Evolutionary conservation across 176 grass and related monocot species (phyloP).

Genomic region (Cocos nucifera): DNA sequence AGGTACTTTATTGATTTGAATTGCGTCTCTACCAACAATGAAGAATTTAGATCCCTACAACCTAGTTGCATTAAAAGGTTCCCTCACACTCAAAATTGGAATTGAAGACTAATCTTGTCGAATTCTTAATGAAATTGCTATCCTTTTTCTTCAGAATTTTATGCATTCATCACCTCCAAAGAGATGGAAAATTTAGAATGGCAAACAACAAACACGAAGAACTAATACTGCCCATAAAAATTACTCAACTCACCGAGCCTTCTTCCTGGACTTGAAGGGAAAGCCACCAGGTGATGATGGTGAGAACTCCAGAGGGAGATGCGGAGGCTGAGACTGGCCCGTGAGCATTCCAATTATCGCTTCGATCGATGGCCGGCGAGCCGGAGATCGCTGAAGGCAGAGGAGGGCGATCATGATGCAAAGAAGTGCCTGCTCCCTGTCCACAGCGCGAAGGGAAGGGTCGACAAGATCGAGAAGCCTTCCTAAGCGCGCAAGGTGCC

Average conservation of each 20-base stretch:
- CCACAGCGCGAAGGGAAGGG: conserved; percentile 48
- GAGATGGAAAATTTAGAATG: conserved; percentile 22
- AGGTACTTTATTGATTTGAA: background rate
- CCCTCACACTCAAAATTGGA: conserved; percentile 11
- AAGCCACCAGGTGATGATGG: conserved; percentile 67
- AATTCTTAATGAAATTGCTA: background rate
- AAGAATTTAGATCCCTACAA: background rate
- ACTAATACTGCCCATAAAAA: conserved; percentile 16
- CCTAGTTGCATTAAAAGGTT: background rate
- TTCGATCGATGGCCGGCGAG: conserved; percentile 54
- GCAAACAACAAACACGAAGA: conserved; percentile 30
- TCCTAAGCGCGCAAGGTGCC: conserved; percentile 67
- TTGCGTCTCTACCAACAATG: background rate
- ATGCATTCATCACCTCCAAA: no score
- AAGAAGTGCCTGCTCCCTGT: conserved; percentile 62
- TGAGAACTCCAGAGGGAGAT: conserved; percentile 75
- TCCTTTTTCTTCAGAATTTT: conserved; percentile 22
- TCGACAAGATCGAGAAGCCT: conserved; percentile 80
- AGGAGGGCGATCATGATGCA: conserved; percentile 77
- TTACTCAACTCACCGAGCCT: conserved; percentile 41
- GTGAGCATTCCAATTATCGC: conserved; percentile 65
- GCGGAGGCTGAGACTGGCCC: conserved; percentile 53
- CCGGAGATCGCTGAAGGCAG: conserved; percentile 75
- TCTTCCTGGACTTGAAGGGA: conserved; percentile 58
- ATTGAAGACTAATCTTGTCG: background rate